phyloP scores from a whole-genome alignment of 2,329 filamentous ascomycete species.

The Grosmannia penicillata region DNA sequence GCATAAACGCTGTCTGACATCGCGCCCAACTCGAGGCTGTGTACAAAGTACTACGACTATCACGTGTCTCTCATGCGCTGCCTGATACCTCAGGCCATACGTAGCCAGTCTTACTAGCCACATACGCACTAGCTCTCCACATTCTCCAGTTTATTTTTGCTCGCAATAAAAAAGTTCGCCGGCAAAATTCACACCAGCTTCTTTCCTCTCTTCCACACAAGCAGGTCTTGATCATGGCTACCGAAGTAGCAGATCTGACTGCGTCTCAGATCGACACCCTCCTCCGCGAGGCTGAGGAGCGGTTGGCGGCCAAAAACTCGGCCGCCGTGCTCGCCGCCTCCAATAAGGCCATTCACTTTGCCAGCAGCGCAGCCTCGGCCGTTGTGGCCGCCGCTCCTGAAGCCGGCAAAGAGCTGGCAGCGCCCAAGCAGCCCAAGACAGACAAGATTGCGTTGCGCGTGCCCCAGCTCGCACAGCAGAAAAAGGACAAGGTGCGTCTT shows the following conservation, averaged over 20 bases:
- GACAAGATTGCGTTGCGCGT: slow-evolving; percentile 16
- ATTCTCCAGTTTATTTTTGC: neutral
- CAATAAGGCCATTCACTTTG: slow-evolving; percentile 1
- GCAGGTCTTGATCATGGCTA: slow-evolving; percentile 11
- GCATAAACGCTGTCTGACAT: slow-evolving; percentile 16
- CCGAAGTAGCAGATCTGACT: slow-evolving; percentile 13
- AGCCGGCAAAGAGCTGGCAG: slow-evolving; percentile 6
- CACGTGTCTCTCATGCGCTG: neutral
- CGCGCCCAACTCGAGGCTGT: slow-evolving; percentile 6
- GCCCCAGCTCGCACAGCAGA: slow-evolving; percentile 13
- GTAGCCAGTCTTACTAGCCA: neutral
- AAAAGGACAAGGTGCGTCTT: slow-evolving; percentile 18
- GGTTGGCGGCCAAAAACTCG: slow-evolving; percentile 15
- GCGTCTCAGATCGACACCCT: slow-evolving; percentile 22
- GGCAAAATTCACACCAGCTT: neutral
- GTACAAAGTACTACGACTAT: neutral
- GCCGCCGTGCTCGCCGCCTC: neutral
- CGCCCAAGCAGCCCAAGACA: slow-evolving; percentile 7
- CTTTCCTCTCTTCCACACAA: neutral
- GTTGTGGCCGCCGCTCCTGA: slow-evolving; percentile 4
- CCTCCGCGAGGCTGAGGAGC: slow-evolving; percentile 23
- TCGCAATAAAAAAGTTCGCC: neutral
- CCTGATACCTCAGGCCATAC: neutral
- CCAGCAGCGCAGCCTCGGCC: no score
- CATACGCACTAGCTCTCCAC: neutral